Conservation (phyloP, 805 yeast genomes). For the Metschnikowia peoriensis region DNA sequence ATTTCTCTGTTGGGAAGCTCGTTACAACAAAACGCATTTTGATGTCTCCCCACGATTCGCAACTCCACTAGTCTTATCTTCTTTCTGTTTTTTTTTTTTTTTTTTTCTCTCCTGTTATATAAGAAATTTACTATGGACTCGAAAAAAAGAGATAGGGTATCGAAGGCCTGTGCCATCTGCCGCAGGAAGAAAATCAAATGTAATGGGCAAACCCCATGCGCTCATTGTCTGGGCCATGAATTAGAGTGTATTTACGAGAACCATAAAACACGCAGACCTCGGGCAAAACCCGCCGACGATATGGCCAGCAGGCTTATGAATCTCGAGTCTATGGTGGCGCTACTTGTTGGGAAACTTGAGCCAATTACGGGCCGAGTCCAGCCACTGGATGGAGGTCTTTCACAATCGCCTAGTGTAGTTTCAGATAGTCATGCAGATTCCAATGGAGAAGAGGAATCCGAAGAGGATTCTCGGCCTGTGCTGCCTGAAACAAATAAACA, state of each 20-base stretch:
- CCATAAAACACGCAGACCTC: conserved; percentile 9
- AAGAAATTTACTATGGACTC: neutral
- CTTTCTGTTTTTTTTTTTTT: too few species aligned
- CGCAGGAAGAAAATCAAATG: conserved; percentile 18
- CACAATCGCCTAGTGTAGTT: neutral
- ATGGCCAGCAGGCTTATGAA: conserved; percentile 1
- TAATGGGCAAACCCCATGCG: conserved; percentile 14
- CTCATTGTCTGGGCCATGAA: conserved; percentile 9
- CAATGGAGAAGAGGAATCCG: neutral
- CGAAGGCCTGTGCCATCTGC: conserved; percentile 18
- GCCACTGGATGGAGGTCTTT: neutral
- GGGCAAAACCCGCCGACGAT: conserved; percentile 1
- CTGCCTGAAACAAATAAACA: neutral
- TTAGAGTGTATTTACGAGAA: conserved; percentile 14
- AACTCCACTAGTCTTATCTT: too few species aligned
- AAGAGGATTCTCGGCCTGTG: neutral
- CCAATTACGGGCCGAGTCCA: conserved; percentile 4
- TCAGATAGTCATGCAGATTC: neutral
- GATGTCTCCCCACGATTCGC: too few species aligned
- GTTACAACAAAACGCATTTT: too few species aligned
- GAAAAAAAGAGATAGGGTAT: conserved; percentile 10
- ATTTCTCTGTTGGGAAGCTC: too few species aligned
- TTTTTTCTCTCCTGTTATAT: too few species aligned
- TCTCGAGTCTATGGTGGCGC: conserved; percentile 4
- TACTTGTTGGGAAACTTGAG: conserved; percentile 5